Percentiles rank a stretch among this genome's conserved stretches.
phyloP scores from a whole-genome alignment of 2,329 filamentous ascomycete species.

The Diaporthe amygdali region DNA sequence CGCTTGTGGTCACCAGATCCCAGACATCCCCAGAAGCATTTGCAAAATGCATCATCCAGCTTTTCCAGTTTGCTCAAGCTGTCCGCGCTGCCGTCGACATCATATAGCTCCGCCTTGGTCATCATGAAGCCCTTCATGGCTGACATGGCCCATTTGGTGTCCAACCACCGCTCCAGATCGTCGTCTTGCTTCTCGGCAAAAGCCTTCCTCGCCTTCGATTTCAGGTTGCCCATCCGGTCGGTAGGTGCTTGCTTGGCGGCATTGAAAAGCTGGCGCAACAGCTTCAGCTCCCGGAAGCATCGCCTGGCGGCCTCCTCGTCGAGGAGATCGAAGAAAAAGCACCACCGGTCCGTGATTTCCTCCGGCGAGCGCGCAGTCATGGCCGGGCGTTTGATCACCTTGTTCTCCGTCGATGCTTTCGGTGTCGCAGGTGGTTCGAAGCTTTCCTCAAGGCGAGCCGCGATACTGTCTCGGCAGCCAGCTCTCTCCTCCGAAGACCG shows the following conservation, averaged over 20 bases:
- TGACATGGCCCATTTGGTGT: conserved; percentile 16
- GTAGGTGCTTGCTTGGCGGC: conserved; percentile 7
- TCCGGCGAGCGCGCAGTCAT: conserved; percentile 7
- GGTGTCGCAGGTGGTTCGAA: background rate
- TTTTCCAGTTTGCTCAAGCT: conserved; percentile 11
- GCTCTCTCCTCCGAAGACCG: conserved; percentile 9
- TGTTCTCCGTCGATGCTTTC: background rate
- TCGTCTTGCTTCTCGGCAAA: conserved; percentile 19
- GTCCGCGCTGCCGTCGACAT: conserved; percentile 1
- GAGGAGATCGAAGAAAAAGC: conserved; percentile 20
- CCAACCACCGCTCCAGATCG: conserved; percentile 15
- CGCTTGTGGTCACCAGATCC: conserved; percentile 17
- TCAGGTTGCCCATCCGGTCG: conserved; percentile 14
- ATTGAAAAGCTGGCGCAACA: conserved; percentile 18
- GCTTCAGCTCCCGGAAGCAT: conserved; percentile 19
- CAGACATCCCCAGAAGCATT: conserved; percentile 14
- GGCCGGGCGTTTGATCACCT: conserved; percentile 9
- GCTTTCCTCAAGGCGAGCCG: background rate
- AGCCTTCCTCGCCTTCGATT: conserved; percentile 18
- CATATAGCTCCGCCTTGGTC: conserved; percentile 3
- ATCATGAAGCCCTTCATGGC: conserved; percentile 21
- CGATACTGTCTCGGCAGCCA: background rate
- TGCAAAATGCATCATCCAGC: conserved; percentile 21
- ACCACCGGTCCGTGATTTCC: conserved; percentile 20
- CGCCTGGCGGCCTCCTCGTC: conserved; percentile 19